Base-by-base conservation (phyloP, 192 early-diverging fungal species). In the Chytriomyces sp. region DNA sequence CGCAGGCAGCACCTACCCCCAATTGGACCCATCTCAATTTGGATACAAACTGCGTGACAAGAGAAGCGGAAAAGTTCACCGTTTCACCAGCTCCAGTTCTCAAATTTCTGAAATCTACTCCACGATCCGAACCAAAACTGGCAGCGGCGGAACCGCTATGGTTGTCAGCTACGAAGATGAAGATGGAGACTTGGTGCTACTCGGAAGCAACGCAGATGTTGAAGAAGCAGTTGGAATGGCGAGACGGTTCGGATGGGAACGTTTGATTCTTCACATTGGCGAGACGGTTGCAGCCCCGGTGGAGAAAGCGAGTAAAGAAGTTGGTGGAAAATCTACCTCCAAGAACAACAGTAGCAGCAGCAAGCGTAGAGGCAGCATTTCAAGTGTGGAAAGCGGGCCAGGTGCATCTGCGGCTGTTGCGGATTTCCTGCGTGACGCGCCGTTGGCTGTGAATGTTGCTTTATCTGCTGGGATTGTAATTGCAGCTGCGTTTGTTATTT, bases 161-260 rank as follows among this genome's bases (percentile, higher is more conserved):
- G 35, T 50, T 8, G 45, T 86, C 23, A 75, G 65, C 13, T 98
- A 96, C 77, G 80, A 94, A 70, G 97, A 98, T 77, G 97, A 98
- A 69, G 97, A 98, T 63, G 88, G 91, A 48, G 97, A 98, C 80
- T 82, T 87, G 67, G 93, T 98, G 45, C 85, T 91, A 72, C 87
- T 98, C 75, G 89, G 89, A 43, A 86, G 86, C 44, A 91, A 93
- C 67, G 86, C 86, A 4, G 96, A 97, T 75, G 80, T 98, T 70
- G 79, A 87, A 16, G 94, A 97, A 60, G 94, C 97, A 10, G 93
- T 97, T 0, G 76, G 89, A 5, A 87, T 96, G 81, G 94, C 96
- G 18, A 85, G 87, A 50, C 89, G 91, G 80, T 87, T 91, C n/a
- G 93, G 91, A 16, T 90, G 89, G 77, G 88, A 88, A 69, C 90